These are phyloP conservation scores for Cryptococcus jaspeensis DNA, from an alignment of 1,284 basidiomycete genomes.

Conservation along the genomic window DNA sequence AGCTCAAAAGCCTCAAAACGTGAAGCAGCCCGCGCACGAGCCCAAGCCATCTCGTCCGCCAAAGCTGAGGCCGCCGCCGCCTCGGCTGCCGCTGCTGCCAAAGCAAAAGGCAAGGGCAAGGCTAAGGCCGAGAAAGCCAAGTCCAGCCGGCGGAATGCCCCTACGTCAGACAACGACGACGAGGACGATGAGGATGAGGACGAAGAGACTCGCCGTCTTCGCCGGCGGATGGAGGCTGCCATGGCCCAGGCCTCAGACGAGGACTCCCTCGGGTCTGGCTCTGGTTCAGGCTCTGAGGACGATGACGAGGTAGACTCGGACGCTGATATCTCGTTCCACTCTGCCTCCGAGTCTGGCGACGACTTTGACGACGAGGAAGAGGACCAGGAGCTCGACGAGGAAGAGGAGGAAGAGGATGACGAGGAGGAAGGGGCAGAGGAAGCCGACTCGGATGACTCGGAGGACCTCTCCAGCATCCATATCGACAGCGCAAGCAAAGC, in stretches of 20 bases:
- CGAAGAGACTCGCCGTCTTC: slow-evolving; percentile 22
- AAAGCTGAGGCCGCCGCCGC: background rate
- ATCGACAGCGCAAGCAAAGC: slow-evolving; percentile 21
- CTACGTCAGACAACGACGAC: slow-evolving; percentile 9
- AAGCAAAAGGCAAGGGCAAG: slow-evolving; percentile 1
- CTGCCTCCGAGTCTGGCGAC: slow-evolving; percentile 23
- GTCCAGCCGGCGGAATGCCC: background rate
- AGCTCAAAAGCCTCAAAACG: slow-evolving; percentile 5
- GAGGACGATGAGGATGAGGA: slow-evolving; percentile 25
- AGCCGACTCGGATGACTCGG: slow-evolving; percentile 23
- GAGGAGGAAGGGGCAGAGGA: slow-evolving; percentile 16
- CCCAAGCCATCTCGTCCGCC: slow-evolving; percentile 19
- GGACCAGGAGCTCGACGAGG: slow-evolving; percentile 11
- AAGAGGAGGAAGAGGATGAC: slow-evolving; percentile 17
- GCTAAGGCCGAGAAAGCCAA: slow-evolving; percentile 5
- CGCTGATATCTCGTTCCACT: slow-evolving; percentile 21
- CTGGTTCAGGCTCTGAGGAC: slow-evolving; percentile 7
- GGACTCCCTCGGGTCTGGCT: slow-evolving; percentile 6
- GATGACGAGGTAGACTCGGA: slow-evolving; percentile 20
- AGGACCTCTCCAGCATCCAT: slow-evolving; percentile 25
- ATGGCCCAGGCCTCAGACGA: slow-evolving; percentile 29
- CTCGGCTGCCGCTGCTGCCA: background rate
- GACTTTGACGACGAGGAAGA: slow-evolving; percentile 15
- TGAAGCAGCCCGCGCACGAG: slow-evolving; percentile 21
- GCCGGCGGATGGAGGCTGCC: slow-evolving; percentile 26